Evolutionary conservation across 2,329 filamentous ascomycete species (phyloP).

Genomic region (Pseudogymnoascus sp.): DNA sequence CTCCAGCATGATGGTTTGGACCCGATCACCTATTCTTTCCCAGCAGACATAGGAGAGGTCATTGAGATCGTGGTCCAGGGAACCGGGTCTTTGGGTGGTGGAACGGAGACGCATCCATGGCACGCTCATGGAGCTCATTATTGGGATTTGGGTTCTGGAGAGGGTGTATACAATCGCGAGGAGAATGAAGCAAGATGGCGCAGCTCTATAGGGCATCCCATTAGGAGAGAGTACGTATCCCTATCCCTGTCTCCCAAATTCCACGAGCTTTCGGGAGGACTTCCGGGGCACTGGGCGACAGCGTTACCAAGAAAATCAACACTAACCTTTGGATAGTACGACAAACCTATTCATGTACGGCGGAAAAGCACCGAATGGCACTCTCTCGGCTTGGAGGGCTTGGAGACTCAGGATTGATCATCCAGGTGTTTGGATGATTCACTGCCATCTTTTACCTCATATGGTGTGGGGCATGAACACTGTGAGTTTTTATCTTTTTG

Average conservation of each 20-base stretch:
- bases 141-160: slow-evolving; percentile 40
- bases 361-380: not conserved
- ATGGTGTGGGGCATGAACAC: slow-evolving; percentile 29
- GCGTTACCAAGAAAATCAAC: not conserved
- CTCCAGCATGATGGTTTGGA: slow-evolving; percentile 37
- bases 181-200: slow-evolving; percentile 31
- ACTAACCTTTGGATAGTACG: slow-evolving; percentile 19
- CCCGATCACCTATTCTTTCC: slow-evolving; percentile 33
- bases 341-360: slow-evolving; percentile 42
- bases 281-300: not conserved
- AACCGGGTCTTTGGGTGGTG: slow-evolving; percentile 30
- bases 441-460: slow-evolving; percentile 43
- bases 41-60: slow-evolving; percentile 40
- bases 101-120: slow-evolving; percentile 37
- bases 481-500: slow-evolving; percentile 18
- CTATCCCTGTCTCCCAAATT: not conserved
- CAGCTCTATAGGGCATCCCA: not conserved
- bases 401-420: slow-evolving; percentile 42
- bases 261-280: not conserved
- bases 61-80: slow-evolving; percentile 40
- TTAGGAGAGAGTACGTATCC: slow-evolving; percentile 7
- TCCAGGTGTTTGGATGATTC: slow-evolving; percentile 43
- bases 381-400: slow-evolving; percentile 37
- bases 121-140: slow-evolving; percentile 9
- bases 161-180: slow-evolving; percentile 37